phyloP scores from a whole-genome alignment of 208 protist genomes.

The Crithidia acanthocephali region DNA sequence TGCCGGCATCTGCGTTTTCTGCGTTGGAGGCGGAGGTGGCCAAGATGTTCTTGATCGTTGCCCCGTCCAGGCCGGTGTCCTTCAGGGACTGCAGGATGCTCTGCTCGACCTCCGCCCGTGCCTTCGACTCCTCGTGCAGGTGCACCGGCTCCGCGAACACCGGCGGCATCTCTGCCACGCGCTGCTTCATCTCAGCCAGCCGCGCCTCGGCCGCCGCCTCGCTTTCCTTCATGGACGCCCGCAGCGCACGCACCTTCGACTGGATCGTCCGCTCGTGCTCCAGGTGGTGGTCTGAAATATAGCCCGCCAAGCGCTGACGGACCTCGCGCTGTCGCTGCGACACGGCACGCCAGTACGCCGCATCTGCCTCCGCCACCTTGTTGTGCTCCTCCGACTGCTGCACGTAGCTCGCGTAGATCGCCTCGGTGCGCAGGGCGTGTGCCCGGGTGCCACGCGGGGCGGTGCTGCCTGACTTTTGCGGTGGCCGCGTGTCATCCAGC shows the following conservation, averaged over 20 bases:
- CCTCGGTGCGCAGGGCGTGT: conserved; percentile 78
- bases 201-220: conserved; percentile 52
- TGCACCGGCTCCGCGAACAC: conserved; percentile 83
- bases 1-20: neutral
- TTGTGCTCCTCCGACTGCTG: conserved; percentile 32
- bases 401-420: conserved; percentile 70
- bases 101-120: conserved; percentile 65
- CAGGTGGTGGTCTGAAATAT: conserved; percentile 47
- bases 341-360: conserved; percentile 34
- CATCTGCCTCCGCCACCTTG: conserved; percentile 29
- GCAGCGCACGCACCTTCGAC: conserved; percentile 65
- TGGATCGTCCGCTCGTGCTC: conserved; percentile 63
- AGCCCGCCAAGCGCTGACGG: conserved; percentile 61
- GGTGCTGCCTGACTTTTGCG: neutral
- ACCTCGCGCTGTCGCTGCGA: conserved; percentile 56
- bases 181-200: conserved; percentile 69
- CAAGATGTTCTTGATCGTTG: conserved; percentile 63
- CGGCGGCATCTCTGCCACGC: conserved; percentile 79
- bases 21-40: conserved; percentile 7
- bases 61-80: conserved; percentile 62
- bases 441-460: conserved; percentile 72
- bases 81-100: conserved; percentile 72
- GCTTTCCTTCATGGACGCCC: conserved; percentile 48
- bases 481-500: neutral
- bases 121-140: conserved; percentile 66